A percentile compares a stretch with the other conserved stretches of the same genome.
These are phyloP conservation scores for Cutaneotrichosporon daszewskae DNA, from an alignment of 1,284 basidiomycete genomes.

Conservation along the genomic window DNA sequence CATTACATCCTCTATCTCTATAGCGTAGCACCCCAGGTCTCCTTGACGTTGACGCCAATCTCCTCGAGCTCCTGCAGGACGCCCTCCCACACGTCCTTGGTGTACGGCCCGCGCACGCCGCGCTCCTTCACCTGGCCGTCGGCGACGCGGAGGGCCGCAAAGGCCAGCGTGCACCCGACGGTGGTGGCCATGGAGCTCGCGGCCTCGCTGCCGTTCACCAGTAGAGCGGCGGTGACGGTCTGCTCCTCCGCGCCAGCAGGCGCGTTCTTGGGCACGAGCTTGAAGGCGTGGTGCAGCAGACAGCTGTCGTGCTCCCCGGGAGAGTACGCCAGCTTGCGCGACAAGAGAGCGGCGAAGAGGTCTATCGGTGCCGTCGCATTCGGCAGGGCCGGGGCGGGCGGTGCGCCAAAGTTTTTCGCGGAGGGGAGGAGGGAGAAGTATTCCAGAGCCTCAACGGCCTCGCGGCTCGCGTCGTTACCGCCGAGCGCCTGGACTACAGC, in stretches of 20 bases:
- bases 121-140: conserved; percentile 60
- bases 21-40: conserved; percentile 44
- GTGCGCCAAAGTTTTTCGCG: conserved; percentile 7
- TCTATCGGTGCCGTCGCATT: conserved; percentile 60
- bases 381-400: conserved; percentile 5
- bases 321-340: conserved; percentile 66
- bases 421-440: conserved; percentile 53
- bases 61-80: conserved; percentile 60
- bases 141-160: conserved; percentile 66
- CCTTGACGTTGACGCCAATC: conserved; percentile 63
- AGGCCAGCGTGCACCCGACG: conserved; percentile 77
- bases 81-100: conserved; percentile 56
- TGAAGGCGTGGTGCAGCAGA: conserved; percentile 77
- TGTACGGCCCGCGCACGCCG: conserved; percentile 65
- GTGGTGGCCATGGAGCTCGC: conserved; percentile 82
- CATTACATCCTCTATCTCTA: too few species aligned
- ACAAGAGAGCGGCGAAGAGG: conserved; percentile 67
- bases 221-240: conserved; percentile 68
- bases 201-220: conserved; percentile 61
- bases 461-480: conserved; percentile 26
- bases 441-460: conserved; percentile 54
- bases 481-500: conserved; percentile 7
- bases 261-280: conserved; percentile 18
- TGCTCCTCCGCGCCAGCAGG: conserved; percentile 46
- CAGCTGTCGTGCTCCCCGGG: conserved; percentile 78